Evolutionary conservation across 371 early-diverging fungal genomes (phyloP).

Genomic region (Fennellomyces sp.): DNA sequence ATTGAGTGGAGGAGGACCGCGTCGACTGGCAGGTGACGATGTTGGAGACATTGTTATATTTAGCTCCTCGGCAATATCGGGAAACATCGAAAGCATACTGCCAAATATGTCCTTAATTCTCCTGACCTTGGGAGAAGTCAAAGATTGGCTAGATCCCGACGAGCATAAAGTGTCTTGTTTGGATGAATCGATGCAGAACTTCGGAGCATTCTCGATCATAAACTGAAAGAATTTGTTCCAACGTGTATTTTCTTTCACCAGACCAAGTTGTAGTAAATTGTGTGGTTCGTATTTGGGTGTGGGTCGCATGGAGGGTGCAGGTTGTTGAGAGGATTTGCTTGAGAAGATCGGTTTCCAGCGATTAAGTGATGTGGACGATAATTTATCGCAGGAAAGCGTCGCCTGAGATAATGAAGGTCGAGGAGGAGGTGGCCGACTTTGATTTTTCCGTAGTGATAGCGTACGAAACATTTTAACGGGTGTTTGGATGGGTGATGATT

Average conservation of each 20-base stretch:
- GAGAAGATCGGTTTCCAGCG: neutral
- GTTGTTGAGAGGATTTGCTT: neutral
- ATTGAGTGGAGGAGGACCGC: neutral
- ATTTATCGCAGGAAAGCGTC: neutral
- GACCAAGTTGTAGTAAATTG: constrained; percentile 25
- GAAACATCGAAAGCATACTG: constrained; percentile 1
- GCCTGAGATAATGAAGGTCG: neutral
- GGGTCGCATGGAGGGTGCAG: neutral
- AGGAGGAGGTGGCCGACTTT: neutral
- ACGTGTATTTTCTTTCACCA: constrained; percentile 24
- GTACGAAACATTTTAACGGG: neutral
- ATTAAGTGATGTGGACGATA: neutral
- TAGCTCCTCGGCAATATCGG: neutral
- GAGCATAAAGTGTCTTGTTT: neutral
- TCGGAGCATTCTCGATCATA: constrained; percentile 17
- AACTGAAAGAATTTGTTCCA: constrained; percentile 32
- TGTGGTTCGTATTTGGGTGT: constrained; percentile 17
- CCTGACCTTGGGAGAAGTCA: neutral
- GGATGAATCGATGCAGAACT: neutral
- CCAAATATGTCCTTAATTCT: constrained; percentile 3
- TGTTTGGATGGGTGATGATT: neutral
- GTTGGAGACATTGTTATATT: neutral
- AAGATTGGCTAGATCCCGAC: neutral
- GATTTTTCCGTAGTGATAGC: neutral
- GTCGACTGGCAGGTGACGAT: neutral